A percentile compares a stretch with the other conserved stretches of the same genome.
Evolutionary conservation across 331 rosid genomes (phyloP).

Genomic region (Saraca asoca): DNA sequence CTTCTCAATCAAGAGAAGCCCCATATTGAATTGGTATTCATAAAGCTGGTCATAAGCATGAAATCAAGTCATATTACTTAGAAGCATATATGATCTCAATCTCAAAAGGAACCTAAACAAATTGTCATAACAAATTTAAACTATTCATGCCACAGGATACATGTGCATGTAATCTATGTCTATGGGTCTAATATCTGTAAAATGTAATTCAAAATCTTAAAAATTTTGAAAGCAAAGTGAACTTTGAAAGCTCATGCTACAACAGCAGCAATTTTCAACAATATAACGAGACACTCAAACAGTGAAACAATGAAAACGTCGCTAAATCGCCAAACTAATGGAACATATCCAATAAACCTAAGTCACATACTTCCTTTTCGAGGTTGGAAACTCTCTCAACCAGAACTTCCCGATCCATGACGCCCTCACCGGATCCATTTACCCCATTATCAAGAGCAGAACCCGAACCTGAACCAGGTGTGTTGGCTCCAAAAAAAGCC

Average conservation of each 20-base stretch:
- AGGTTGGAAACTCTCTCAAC: slow-evolving; percentile 56
- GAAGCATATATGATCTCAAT: background rate
- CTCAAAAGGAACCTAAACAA: background rate
- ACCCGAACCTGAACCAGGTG: slow-evolving; percentile 51
- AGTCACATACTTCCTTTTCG: slow-evolving; percentile 76
- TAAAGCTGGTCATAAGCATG: slow-evolving; percentile 61
- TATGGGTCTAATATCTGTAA: background rate
- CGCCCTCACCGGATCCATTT: slow-evolving; percentile 48
- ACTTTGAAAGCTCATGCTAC: slow-evolving; percentile 5
- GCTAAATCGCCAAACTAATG: background rate
- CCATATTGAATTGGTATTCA: slow-evolving; percentile 94
- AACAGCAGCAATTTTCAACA: background rate
- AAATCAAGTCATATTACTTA: slow-evolving; percentile 17
- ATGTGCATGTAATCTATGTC: background rate
- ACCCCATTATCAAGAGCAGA: slow-evolving; percentile 57
- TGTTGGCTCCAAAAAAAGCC: slow-evolving; percentile 42
- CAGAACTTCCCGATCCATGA: slow-evolving; percentile 48
- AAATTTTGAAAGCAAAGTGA: background rate
- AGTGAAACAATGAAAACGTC: background rate
- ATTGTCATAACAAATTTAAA: slow-evolving; percentile 1
- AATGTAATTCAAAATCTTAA: background rate
- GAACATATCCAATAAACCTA: background rate
- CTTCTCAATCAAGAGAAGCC: slow-evolving; percentile 94
- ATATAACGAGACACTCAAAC: slow-evolving; percentile 9
- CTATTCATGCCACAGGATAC: background rate